Percentiles rank a stretch among this genome's conserved stretches.
Conservation (phyloP, 345 rosid genomes). For the Salix suchowensis region DNA sequence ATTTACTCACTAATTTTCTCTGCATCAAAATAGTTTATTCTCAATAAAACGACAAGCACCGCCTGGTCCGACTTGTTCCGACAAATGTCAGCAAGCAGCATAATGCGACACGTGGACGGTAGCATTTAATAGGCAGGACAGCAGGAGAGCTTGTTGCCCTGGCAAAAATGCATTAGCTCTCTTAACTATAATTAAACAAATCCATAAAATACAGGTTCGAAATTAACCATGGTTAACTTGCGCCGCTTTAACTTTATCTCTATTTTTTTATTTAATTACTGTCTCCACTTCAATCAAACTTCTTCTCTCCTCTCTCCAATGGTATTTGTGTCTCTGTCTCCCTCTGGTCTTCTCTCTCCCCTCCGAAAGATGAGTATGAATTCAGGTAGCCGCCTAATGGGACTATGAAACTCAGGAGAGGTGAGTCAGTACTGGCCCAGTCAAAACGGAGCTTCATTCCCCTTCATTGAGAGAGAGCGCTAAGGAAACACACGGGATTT, state of each 20-base stretch:
- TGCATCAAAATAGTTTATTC: conserved; percentile 3
- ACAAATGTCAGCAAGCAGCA: conserved; percentile 37
- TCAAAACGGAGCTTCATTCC: conserved; percentile 15
- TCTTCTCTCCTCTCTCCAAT: neutral
- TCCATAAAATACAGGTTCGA: neutral
- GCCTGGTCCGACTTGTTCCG: conserved; percentile 44
- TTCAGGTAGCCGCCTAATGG: conserved; percentile 39
- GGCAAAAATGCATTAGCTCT: conserved; percentile 2
- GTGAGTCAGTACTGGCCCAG: conserved; percentile 20
- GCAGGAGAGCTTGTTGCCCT: neutral
- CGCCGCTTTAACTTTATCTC: conserved; percentile 14
- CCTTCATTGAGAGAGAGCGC: conserved; percentile 3
- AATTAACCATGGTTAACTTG: conserved; percentile 8
- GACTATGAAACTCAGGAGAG: conserved; percentile 19
- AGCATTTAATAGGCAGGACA: conserved; percentile 11
- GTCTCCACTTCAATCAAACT: neutral
- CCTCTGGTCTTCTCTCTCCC: neutral
- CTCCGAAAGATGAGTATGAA: conserved; percentile 3
- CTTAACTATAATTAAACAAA: conserved; percentile 6
- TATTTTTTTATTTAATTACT: neutral
- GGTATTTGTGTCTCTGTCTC: neutral
- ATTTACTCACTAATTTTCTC: neutral
- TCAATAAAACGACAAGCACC: conserved; percentile 52
- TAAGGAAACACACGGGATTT: neutral
- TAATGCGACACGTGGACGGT: conserved; percentile 43